phyloP scores from a whole-genome alignment of 2,329 filamentous ascomycete genomes.

The Microcera coccophila region DNA sequence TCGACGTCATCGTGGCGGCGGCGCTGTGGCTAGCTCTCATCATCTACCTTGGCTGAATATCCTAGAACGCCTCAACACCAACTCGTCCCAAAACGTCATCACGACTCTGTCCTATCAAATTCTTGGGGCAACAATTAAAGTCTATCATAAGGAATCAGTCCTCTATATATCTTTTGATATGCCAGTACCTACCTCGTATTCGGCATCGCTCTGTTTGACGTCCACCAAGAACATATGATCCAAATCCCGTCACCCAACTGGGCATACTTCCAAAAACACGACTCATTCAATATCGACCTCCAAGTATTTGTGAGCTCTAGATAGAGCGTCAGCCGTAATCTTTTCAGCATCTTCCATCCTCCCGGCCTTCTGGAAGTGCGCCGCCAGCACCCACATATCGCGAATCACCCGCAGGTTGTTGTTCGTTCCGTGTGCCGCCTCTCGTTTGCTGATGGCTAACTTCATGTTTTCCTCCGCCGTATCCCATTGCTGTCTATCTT shows the following conservation, averaged over 20 bases:
- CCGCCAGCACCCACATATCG: constrained; percentile 38
- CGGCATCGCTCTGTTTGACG: too few species aligned
- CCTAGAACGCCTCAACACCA: too few species aligned
- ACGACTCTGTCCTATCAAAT: too few species aligned
- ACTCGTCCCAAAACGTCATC: too few species aligned
- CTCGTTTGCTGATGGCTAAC: constrained; percentile 32
- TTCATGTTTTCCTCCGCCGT: constrained; percentile 33
- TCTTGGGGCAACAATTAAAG: too few species aligned
- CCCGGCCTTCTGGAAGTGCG: constrained; percentile 31
- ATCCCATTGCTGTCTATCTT: constrained; percentile 31
- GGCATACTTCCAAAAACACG: too few species aligned
- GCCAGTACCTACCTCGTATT: too few species aligned
- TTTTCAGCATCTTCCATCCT: constrained; percentile 24
- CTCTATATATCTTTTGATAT: too few species aligned
- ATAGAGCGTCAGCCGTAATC: constrained; percentile 32
- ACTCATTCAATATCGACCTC: constrained; percentile 20
- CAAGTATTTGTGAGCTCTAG: constrained; percentile 31
- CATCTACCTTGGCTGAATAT: too few species aligned
- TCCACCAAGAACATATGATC: too few species aligned
- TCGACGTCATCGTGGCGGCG: constrained; percentile 44
- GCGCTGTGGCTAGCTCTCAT: constrained; percentile 30
- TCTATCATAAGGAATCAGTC: too few species aligned
- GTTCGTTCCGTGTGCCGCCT: constrained; percentile 33
- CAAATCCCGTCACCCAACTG: too few species aligned
- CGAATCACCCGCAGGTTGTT: constrained; percentile 35